These are phyloP conservation scores for Daldinia caldariorum DNA, from an alignment of 495 filamentous ascomycete species.

Conservation along the genomic window DNA sequence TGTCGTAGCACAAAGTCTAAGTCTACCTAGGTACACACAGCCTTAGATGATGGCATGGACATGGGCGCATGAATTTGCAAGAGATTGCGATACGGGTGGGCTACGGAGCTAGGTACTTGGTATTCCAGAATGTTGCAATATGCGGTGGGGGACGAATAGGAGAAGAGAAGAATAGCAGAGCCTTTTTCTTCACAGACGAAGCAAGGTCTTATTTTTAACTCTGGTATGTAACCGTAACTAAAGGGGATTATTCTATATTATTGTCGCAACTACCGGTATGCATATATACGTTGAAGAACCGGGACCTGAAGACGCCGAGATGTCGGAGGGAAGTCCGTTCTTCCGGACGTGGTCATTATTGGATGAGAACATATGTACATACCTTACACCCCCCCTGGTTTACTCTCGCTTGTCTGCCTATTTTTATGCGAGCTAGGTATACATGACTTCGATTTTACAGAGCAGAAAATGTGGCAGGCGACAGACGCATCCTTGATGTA, in stretches of 20 bases:
- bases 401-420: not conserved
- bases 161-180: not conserved
- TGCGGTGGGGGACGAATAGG: not conserved
- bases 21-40: too few species aligned
- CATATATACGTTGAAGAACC: not conserved
- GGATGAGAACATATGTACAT: not conserved
- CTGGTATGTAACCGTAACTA: not conserved
- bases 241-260: not conserved
- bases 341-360: not conserved
- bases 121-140: not conserved
- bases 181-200: too few species aligned
- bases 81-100: not conserved
- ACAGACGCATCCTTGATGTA: not conserved
- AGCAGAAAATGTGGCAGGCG: not conserved
- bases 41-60: not conserved
- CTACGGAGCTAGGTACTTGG: not conserved
- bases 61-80: not conserved
- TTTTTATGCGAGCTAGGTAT: not conserved
- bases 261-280: not conserved
- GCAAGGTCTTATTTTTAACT: conserved; percentile 25
- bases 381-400: not conserved
- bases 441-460: not conserved
- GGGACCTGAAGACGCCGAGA: not conserved
- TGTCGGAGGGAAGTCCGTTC: not conserved
- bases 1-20: not conserved